Percentiles rank a stretch among this genome's conserved stretches.
phyloP scores from a whole-genome alignment of 805 yeast species.

The Wickerhamomyces ciferrii region DNA sequence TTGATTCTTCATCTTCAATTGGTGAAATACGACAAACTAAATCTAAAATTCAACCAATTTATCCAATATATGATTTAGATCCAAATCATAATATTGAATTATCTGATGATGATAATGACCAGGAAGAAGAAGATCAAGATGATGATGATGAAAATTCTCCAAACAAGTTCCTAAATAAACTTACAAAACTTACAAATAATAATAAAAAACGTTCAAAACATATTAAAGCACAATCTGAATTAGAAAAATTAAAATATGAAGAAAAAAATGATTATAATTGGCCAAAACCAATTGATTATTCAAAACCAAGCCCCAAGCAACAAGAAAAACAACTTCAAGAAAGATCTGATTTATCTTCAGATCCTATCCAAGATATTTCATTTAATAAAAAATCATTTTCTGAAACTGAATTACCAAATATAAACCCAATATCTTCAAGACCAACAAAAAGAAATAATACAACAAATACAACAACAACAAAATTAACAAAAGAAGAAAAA shows the following conservation, averaged over 20 bases:
- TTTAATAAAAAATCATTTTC: neutral
- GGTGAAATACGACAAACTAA: neutral
- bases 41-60: neutral
- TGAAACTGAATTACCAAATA: neutral
- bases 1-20: neutral
- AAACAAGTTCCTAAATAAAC: neutral
- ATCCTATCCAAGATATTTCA: neutral
- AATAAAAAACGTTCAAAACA: neutral
- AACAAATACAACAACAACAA: neutral
- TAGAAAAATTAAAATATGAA: neutral
- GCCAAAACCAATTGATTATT: too few species aligned
- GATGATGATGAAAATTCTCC: neutral
- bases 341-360: neutral
- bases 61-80: neutral
- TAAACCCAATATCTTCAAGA: neutral
- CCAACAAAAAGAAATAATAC: neutral
- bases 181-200: neutral
- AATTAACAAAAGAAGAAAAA: slow-evolving; percentile 5
- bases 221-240: neutral
- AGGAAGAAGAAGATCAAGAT: neutral
- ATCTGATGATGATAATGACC: neutral
- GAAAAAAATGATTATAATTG: neutral
- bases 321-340: too few species aligned
- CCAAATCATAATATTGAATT: neutral
- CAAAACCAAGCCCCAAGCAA: too few species aligned